Percentiles rank a stretch among this genome's conserved stretches.
Evolutionary conservation across 2,329 filamentous ascomycete genomes (phyloP).

Genomic region (Scorias spongiosa): DNA sequence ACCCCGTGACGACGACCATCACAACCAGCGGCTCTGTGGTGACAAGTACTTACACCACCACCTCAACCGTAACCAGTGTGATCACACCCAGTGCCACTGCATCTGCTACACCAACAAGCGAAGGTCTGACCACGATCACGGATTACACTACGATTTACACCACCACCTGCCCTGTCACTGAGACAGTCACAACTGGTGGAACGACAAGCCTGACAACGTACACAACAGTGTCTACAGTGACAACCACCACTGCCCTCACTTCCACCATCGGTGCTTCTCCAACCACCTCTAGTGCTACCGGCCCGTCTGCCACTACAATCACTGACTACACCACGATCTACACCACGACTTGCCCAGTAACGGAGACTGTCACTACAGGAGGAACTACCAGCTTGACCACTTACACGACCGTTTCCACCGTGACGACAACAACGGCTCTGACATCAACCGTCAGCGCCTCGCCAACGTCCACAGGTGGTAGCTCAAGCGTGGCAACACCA

Average conservation of each 20-base stretch:
- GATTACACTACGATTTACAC: conserved; percentile 4
- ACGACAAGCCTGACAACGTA: conserved; percentile 3
- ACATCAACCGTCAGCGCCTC: background rate
- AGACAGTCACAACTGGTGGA: conserved; percentile 4
- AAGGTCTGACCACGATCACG: conserved; percentile 3
- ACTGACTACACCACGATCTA: background rate
- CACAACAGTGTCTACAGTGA: conserved; percentile 8
- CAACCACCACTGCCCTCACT: conserved; percentile 24
- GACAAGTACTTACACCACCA: background rate
- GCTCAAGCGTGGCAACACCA: background rate
- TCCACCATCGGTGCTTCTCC: conserved; percentile 6
- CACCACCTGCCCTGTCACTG: conserved; percentile 5
- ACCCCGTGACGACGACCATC: background rate
- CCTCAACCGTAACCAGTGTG: background rate
- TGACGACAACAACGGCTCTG: background rate
- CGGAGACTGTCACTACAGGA: background rate
- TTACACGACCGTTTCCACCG: background rate
- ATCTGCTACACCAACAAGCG: background rate
- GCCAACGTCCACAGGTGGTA: background rate
- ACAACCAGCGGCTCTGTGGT: background rate
- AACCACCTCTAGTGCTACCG: background rate
- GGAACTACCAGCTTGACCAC: background rate
- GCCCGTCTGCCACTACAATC: background rate
- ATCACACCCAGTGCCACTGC: background rate
- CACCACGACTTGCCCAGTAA: background rate